phyloP scores from a whole-genome alignment of 2,329 filamentous ascomycete genomes.

The Plenodomus lindquistii region DNA sequence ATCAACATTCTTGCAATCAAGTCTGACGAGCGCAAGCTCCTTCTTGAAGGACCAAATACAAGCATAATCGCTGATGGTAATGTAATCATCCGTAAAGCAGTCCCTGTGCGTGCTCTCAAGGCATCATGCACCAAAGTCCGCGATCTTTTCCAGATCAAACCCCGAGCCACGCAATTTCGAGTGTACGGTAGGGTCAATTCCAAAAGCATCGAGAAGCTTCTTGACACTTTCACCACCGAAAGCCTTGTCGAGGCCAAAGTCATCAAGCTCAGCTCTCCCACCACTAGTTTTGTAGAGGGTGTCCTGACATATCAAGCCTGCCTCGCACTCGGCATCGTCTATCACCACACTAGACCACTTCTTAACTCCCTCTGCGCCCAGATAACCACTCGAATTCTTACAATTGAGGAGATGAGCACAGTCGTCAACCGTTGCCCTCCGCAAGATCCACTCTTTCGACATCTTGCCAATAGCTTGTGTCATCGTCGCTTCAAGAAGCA shows the following conservation, averaged over 20 bases:
- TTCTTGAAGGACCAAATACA: conserved; percentile 1
- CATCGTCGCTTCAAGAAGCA: conserved; percentile 6
- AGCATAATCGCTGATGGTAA: conserved; percentile 1
- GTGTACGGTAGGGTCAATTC: conserved; percentile 1
- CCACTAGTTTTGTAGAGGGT: background rate
- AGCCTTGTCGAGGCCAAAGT: background rate
- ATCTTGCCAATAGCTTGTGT: conserved; percentile 4
- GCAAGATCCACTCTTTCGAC: conserved; percentile 6
- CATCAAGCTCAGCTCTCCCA: background rate
- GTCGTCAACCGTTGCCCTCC: background rate
- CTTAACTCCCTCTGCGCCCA: conserved; percentile 2
- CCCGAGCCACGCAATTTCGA: background rate
- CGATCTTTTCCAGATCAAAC: conserved; percentile 2
- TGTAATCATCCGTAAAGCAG: background rate
- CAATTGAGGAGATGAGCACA: conserved; percentile 2
- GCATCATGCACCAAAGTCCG: conserved; percentile 2
- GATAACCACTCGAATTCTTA: background rate
- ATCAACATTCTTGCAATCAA: background rate
- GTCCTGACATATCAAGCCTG: conserved; percentile 6
- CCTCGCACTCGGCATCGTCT: conserved; percentile 2
- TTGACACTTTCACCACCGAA: conserved; percentile 3
- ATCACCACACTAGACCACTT: conserved; percentile 4
- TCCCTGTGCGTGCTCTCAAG: conserved; percentile 2
- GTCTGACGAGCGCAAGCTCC: background rate
- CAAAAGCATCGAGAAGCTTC: background rate